Evolutionary conservation across 495 filamentous ascomycete species (phyloP), one percentile per base, ranked within the genome.

Genomic region (Xylaria longipes): DNA sequence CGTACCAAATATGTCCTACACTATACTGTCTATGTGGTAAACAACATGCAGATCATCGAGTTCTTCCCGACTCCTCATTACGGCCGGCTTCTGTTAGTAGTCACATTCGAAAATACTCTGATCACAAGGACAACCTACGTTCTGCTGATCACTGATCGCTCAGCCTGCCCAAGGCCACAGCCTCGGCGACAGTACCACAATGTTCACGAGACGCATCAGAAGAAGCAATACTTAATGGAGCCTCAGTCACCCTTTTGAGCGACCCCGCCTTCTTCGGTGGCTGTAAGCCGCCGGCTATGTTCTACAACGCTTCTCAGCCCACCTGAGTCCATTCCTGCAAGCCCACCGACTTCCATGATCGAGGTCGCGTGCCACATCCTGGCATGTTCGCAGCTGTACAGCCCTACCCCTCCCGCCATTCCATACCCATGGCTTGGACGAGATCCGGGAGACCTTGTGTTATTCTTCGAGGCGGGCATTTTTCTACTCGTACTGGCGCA

Each of bases 91-190:
- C 35, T 6, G 5, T n/a, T 20, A 4, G 17, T 65, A 31, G 41
- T 20, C 63, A 65, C 63, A 50, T 29, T 52, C 29, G 6, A 29
- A 33, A 50, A 33, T 17, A 46, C 62, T 43, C 43, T 65, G 29
- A 65, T 65, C 63, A 65, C 63, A 65, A 37, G 63, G 43, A 29
- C 25, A 15, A 45, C 1, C 25, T 45, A 29, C 27, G 62, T 33
- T 65, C 62, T 48, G 41, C 62, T 65, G 63, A 65, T 65, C 43
- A 29, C 20, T 52, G 43, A 65, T 65, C 43, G 20, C 27, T 45
- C 39, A 63, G 60, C 39, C 37, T 22, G 39, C 43, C 27, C 20
- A 33, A 22, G 37, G 22, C 37, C 37, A 63, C 60, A 63, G 60
- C 37, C 60, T 63, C 61, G 61, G 61, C 62, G 9, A 54, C 39